A percentile compares a stretch with the other conserved stretches of the same genome.
Evolutionary conservation across 495 filamentous ascomycete species (phyloP).

Genomic region (Xylaria grammica): DNA sequence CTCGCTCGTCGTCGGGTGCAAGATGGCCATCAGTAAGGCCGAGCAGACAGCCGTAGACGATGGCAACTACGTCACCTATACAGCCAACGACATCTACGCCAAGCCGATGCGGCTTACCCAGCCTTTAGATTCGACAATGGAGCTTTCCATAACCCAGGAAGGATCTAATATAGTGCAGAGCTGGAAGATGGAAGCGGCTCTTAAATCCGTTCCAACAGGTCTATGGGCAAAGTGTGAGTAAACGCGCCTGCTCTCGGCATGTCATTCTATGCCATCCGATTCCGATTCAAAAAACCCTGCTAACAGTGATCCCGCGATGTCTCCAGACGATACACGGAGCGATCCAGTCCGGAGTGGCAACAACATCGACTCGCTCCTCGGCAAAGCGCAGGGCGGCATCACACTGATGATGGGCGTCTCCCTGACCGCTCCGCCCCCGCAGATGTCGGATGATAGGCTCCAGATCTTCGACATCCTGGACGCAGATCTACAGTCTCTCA

Average conservation of each 20-base stretch:
- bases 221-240: slow-evolving; percentile 24
- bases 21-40: slow-evolving; percentile 27
- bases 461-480: slow-evolving; percentile 21
- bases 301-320: no score
- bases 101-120: slow-evolving; percentile 20
- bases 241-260: no score
- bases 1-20: slow-evolving; percentile 31
- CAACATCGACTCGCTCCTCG: slow-evolving; percentile 23
- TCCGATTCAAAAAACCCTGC: no score
- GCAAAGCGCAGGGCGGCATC: slow-evolving; percentile 10
- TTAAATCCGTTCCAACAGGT: slow-evolving; percentile 13
- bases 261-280: no score
- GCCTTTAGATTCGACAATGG: slow-evolving; percentile 6
- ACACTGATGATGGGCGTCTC: slow-evolving; percentile 27
- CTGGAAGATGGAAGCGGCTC: slow-evolving; percentile 18
- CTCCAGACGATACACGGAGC: slow-evolving; percentile 15
- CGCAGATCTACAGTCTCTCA: slow-evolving; percentile 10
- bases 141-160: no score
- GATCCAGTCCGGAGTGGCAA: slow-evolving; percentile 20
- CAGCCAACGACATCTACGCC: slow-evolving; percentile 15
- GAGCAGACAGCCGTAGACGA: slow-evolving; percentile 15
- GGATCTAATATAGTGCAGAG: no score
- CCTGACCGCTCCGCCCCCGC: slow-evolving; percentile 23
- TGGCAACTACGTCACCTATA: slow-evolving; percentile 6
- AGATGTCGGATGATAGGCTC: slow-evolving; percentile 21